These are phyloP conservation scores for Leishmania martiniquensis DNA, from an alignment of 208 protist species.

Conservation along the genomic window DNA sequence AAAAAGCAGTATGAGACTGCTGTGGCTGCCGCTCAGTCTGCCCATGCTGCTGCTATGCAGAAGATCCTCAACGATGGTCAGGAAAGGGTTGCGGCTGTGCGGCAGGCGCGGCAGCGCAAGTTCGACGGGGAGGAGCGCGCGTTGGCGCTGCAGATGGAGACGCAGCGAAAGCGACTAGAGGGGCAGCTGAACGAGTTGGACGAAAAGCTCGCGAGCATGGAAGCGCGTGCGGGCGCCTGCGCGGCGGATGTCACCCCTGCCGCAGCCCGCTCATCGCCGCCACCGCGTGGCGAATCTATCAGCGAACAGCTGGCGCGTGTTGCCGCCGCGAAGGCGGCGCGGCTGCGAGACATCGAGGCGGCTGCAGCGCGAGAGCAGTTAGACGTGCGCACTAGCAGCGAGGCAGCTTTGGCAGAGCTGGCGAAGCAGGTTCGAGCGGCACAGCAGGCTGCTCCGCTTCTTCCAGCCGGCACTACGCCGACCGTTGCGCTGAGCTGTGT, in stretches of 20 bases:
- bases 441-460: neutral
- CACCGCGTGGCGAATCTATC: slow-evolving; percentile 1
- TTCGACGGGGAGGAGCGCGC: slow-evolving; percentile 26
- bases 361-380: slow-evolving; percentile 24
- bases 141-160: slow-evolving; percentile 23
- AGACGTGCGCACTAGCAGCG: slow-evolving; percentile 17
- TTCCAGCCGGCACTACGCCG: neutral
- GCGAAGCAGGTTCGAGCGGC: slow-evolving; percentile 9
- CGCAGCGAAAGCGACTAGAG: slow-evolving; percentile 31
- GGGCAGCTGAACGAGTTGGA: slow-evolving; percentile 32
- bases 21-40: slow-evolving; percentile 4
- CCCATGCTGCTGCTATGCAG: slow-evolving; percentile 16
- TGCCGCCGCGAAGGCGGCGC: slow-evolving; percentile 13
- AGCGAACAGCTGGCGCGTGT: slow-evolving; percentile 23
- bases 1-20: slow-evolving; percentile 15
- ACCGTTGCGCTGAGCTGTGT: neutral
- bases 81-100: slow-evolving; percentile 7
- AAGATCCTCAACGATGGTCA: slow-evolving; percentile 19
- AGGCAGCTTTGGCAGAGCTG: slow-evolving; percentile 19
- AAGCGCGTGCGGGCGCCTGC: neutral
- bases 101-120: slow-evolving; percentile 28
- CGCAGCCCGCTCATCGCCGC: neutral
- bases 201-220: slow-evolving; percentile 1
- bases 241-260: neutral
- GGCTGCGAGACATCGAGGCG: slow-evolving; percentile 20